Evolutionary conservation across 2,329 filamentous ascomycete species (phyloP).

Genomic region (Phaeophleospora eucalypticola): DNA sequence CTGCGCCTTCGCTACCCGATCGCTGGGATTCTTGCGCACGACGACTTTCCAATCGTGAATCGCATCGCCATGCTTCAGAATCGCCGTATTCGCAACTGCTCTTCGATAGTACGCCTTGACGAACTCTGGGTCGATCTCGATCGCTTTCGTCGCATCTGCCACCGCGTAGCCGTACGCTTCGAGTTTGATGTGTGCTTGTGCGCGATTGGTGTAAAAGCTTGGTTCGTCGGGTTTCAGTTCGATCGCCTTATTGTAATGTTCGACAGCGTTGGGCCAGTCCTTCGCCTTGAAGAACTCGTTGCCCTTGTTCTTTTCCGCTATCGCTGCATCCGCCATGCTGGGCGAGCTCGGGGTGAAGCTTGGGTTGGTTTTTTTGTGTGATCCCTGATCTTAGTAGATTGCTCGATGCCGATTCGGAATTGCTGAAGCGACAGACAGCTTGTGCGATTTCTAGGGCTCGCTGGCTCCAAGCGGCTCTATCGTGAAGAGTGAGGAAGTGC

Average conservation of each 20-base stretch:
- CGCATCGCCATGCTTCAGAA: conserved; percentile 81
- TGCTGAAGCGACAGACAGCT: no score
- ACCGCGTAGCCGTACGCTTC: conserved; percentile 94
- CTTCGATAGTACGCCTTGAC: conserved; percentile 95
- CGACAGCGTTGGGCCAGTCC: conserved; percentile 78
- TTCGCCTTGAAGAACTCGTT: conserved; percentile 88
- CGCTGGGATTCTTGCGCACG: conserved; percentile 77
- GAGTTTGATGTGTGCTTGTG: conserved; percentile 92
- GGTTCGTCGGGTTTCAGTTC: conserved; percentile 76
- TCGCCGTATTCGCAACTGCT: conserved; percentile 86
- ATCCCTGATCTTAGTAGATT: no score
- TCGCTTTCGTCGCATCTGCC: conserved; percentile 81
- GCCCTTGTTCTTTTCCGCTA: conserved; percentile 84
- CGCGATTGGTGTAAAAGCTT: conserved; percentile 89
- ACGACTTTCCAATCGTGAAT: conserved; percentile 90
- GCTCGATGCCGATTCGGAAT: no score
- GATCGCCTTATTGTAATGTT: conserved; percentile 72
- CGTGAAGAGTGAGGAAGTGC: no score
- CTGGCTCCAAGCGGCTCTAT: no score
- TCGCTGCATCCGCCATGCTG: conserved; percentile 47
- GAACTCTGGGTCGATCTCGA: conserved; percentile 82
- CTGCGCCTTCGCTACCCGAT: conserved; percentile 88
- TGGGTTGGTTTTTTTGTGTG: background rate
- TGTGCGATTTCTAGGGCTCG: no score
- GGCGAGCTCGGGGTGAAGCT: conserved; percentile 1